phyloP scores from a whole-genome alignment of 352 stramenopile species.

The Pythium oligandrum region DNA sequence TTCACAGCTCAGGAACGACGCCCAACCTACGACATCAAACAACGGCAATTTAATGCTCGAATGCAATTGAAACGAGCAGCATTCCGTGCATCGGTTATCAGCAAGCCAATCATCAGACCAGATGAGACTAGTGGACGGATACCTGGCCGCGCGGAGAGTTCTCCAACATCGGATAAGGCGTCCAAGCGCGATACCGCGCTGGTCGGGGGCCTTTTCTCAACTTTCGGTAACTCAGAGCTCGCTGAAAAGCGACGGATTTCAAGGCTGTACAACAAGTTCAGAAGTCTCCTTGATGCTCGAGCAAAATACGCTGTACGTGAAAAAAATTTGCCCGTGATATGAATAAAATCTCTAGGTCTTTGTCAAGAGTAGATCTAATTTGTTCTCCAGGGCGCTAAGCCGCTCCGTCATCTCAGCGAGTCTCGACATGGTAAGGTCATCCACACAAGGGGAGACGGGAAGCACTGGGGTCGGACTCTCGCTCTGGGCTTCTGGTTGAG shows the following conservation, averaged over 20 bases:
- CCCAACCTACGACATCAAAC: conserved; percentile 6
- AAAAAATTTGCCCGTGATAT: background rate
- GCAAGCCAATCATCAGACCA: conserved; percentile 12
- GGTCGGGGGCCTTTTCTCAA: conserved; percentile 4
- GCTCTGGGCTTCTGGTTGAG: no score
- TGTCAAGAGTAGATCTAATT: conserved; percentile 16
- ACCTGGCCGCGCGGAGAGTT: background rate
- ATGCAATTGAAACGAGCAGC: conserved; percentile 38
- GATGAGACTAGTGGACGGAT: background rate
- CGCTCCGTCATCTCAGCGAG: background rate
- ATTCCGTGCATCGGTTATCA: conserved; percentile 50
- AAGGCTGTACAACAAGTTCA: conserved; percentile 61
- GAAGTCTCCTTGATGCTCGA: conserved; percentile 44
- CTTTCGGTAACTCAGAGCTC: conserved; percentile 29
- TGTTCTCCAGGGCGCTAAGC: conserved; percentile 17
- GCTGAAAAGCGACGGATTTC: conserved; percentile 53
- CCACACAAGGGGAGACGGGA: background rate
- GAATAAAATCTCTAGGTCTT: background rate
- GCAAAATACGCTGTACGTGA: conserved; percentile 31
- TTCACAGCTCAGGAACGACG: conserved; percentile 29
- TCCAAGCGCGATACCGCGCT: background rate
- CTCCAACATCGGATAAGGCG: background rate
- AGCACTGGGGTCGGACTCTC: no score
- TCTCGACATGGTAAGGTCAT: background rate
- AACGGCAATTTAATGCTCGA: conserved; percentile 10